These are phyloP conservation scores for Acrodontium crateriforme DNA, from an alignment of 2,329 filamentous ascomycete genomes.

Conservation along the genomic window DNA sequence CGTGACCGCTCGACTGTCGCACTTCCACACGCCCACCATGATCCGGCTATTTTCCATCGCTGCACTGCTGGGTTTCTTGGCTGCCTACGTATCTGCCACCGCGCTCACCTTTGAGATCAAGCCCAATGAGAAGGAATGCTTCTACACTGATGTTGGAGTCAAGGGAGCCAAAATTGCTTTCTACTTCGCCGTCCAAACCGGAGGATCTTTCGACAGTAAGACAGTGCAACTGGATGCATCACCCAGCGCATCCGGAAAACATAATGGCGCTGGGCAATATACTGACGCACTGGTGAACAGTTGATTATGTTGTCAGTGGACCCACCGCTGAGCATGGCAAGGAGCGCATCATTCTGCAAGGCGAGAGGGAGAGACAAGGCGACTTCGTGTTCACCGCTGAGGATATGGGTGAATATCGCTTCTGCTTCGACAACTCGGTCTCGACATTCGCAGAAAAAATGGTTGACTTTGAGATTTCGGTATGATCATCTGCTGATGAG, in stretches of 20 bases:
- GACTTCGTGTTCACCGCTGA: slow-evolving; percentile 97
- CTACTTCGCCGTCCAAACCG: slow-evolving; percentile 99
- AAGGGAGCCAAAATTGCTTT: slow-evolving; percentile 84
- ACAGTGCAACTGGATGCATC: no score
- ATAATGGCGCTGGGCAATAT: slow-evolving; percentile 1
- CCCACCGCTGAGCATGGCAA: slow-evolving; percentile 39
- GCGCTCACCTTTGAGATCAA: slow-evolving; percentile 85
- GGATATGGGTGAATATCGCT: slow-evolving; percentile 75
- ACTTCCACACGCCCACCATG: slow-evolving; percentile 8
- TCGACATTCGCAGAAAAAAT: slow-evolving; percentile 95
- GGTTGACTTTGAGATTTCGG: slow-evolving; percentile 94
- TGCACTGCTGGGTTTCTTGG: slow-evolving; percentile 45
- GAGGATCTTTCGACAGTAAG: slow-evolving; percentile 72
- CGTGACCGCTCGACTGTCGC: no score
- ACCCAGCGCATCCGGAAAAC: no score
- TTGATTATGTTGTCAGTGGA: slow-evolving; percentile 80
- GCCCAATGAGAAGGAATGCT: slow-evolving; percentile 91
- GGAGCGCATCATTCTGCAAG: slow-evolving; percentile 68
- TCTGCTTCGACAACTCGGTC: slow-evolving; percentile 99
- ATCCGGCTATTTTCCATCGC: slow-evolving; percentile 14
- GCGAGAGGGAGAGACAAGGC: slow-evolving; percentile 82
- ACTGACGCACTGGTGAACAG: slow-evolving; percentile 17
- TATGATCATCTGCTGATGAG: slow-evolving; percentile 29
- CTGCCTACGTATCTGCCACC: slow-evolving; percentile 64
- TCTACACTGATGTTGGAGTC: slow-evolving; percentile 69